Evolutionary conservation across 2,329 filamentous ascomycete species (phyloP).

Genomic region (Sordariomycetes sp.): DNA sequence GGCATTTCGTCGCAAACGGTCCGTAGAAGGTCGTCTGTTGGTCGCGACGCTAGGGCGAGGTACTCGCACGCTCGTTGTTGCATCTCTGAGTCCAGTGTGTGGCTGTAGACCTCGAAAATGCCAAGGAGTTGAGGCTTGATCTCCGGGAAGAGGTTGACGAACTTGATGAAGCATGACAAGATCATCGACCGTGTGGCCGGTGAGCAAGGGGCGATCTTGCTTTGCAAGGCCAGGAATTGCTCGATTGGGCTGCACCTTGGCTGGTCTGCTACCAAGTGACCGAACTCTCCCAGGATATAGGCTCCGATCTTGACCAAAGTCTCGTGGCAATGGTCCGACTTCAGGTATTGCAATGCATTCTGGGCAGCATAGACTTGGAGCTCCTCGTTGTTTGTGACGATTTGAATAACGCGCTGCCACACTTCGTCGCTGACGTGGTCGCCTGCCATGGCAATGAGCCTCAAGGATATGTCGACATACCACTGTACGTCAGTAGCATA

Average conservation of each 20-base stretch:
- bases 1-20: constrained; percentile 99
- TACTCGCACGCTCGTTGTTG: constrained; percentile 97
- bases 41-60: constrained; percentile 72
- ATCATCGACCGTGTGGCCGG: constrained; percentile 89
- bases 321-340: constrained; percentile 89
- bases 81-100: constrained; percentile 88
- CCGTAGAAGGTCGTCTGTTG: constrained; percentile 82
- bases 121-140: constrained; percentile 92
- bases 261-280: constrained; percentile 89
- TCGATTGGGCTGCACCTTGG: constrained; percentile 91
- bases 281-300: constrained; percentile 93
- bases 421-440: constrained; percentile 99
- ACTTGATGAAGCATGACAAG: constrained; percentile 92
- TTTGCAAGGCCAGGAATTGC: constrained; percentile 86
- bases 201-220: constrained; percentile 82
- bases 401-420: constrained; percentile 97
- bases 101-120: constrained; percentile 86
- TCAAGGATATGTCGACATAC: constrained; percentile 96
- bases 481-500: constrained; percentile 98
- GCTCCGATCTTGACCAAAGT: constrained; percentile 96
- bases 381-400: constrained; percentile 98
- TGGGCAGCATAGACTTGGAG: constrained; percentile 93
- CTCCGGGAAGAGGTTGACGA: constrained; percentile 95
- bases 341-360: constrained; percentile 86
- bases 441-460: constrained; percentile 90